Evolutionary conservation across 495 filamentous ascomycete genomes (phyloP), one percentile per base, ranked within the genome.

Genomic region (Penicillium herquei): DNA sequence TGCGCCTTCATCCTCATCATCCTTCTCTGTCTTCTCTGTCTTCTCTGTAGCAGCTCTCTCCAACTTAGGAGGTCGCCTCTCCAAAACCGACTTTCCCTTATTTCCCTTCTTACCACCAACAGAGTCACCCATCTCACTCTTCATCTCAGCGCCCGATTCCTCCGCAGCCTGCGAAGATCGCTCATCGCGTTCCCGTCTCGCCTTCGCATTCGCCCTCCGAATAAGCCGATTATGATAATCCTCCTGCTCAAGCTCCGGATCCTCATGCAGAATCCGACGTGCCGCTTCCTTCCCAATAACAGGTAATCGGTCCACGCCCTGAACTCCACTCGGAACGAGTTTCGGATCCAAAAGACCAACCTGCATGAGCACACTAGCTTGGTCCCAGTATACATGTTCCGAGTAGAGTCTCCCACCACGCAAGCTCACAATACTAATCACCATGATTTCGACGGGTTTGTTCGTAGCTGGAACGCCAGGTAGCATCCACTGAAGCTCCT

Each of bases 331-430:
- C 1, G 80, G 76, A 7, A 84, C 70, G 10, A 81, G 68, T 69
- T 76, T 87, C 59, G 63, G 86, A 78, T 90, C 83, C 37, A 96
- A 64, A 44, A 95, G 65, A 0, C 90, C 90, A 0, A 90, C 70
- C 69, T 96, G 91, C 16, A 87, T 79, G 0, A 96, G 70, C 3
- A 93, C 87, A 13, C 82, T 86, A 1, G 87, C 90, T 66, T 96
- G 91, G 63, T 96, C 92, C 91, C 91, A 96, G 58, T 88, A 87
- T 14, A 92, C 85, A 61, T 93, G 87, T 69, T 96, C 91, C 49
- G 89, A 85, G 64, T 85, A 91, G 4, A 96, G 73, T 47, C 83
- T 83, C 5, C 87, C 87, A 3, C 82, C 89, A 12, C 90, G 78
- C 47, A 94, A 73, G 54, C 86, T 86, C 30, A 94, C 87, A 10